Conservation (phyloP, 257 asterid genomes). For the Scutellaria minor region DNA sequence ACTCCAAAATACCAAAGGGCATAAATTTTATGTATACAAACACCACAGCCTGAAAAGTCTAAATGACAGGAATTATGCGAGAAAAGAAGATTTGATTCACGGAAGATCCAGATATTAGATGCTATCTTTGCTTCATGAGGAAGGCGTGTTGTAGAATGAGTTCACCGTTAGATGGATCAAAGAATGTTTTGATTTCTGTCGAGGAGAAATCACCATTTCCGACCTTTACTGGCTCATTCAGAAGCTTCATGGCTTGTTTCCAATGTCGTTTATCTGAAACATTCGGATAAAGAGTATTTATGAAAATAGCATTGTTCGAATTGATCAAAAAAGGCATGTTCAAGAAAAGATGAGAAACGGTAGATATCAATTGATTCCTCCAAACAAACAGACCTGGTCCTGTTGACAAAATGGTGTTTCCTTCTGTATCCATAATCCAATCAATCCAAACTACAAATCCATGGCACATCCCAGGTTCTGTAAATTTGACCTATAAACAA, state of each 20-base stretch:
- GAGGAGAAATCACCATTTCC: conserved; percentile 38
- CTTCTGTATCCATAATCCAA: conserved; percentile 69
- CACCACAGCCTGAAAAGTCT: too few species aligned
- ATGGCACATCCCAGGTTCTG: conserved; percentile 71
- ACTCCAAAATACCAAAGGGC: too few species aligned
- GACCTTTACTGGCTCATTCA: conserved; percentile 58
- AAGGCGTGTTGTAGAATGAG: conserved; percentile 54
- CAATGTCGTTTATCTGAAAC: conserved; percentile 71
- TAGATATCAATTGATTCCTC: conserved; percentile 5
- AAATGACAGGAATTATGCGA: too few species aligned
- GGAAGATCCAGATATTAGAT: background rate
- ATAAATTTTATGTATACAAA: too few species aligned
- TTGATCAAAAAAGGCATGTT: background rate
- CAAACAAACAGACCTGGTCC: conserved; percentile 72
- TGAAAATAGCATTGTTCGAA: background rate
- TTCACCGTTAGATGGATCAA: conserved; percentile 70
- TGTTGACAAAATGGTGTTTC: conserved; percentile 52
- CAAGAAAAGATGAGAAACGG: background rate
- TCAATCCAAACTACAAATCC: conserved; percentile 93
- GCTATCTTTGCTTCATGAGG: conserved; percentile 34
- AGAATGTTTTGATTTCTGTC: conserved; percentile 56
- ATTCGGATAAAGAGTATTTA: background rate
- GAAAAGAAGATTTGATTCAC: background rate
- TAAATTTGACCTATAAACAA: conserved; percentile 60
- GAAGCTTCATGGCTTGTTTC: conserved; percentile 93